These are phyloP conservation scores for Wickerhamiella kurtzmanii DNA, from an alignment of 805 yeast genomes.

Conservation along the genomic window DNA sequence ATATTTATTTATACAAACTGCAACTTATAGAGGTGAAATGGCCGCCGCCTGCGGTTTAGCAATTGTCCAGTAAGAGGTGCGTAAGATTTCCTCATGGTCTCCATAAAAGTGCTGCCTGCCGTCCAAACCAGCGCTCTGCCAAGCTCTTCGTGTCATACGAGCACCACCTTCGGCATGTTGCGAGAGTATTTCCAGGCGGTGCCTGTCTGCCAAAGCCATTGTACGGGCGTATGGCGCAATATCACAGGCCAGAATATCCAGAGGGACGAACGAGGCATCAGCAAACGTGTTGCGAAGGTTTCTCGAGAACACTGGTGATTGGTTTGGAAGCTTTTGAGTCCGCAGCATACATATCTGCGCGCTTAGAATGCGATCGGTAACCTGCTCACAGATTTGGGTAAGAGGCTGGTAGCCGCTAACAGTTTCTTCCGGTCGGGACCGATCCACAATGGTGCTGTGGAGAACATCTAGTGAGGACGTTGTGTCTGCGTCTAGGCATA, in stretches of 20 bases:
- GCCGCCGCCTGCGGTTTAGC: not conserved
- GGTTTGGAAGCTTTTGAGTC: not conserved
- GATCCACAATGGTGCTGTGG: not conserved
- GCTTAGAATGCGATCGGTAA: not conserved
- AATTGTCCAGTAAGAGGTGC: not conserved
- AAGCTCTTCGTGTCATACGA: constrained; percentile 7
- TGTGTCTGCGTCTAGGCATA: not conserved
- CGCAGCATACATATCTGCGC: not conserved
- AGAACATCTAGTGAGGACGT: not conserved
- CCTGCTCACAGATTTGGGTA: constrained; percentile 6
- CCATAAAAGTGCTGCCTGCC: constrained; percentile 9
- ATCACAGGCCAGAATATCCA: constrained; percentile 12
- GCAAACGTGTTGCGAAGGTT: not conserved
- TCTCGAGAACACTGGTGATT: not conserved
- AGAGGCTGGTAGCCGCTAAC: constrained; percentile 3
- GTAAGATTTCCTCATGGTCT: not conserved
- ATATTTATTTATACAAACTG: not conserved
- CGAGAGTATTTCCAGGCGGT: constrained; percentile 6
- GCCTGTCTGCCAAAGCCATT: constrained; percentile 22
- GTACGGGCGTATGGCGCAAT: constrained; percentile 21
- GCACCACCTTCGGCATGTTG: constrained; percentile 4
- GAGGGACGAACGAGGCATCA: not conserved
- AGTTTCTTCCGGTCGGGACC: constrained; percentile 9
- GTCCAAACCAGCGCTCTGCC: constrained; percentile 12
- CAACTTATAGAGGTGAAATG: not conserved